Evolutionary conservation across 495 filamentous ascomycete genomes (phyloP).

Genomic region (Platismatia glauca): DNA sequence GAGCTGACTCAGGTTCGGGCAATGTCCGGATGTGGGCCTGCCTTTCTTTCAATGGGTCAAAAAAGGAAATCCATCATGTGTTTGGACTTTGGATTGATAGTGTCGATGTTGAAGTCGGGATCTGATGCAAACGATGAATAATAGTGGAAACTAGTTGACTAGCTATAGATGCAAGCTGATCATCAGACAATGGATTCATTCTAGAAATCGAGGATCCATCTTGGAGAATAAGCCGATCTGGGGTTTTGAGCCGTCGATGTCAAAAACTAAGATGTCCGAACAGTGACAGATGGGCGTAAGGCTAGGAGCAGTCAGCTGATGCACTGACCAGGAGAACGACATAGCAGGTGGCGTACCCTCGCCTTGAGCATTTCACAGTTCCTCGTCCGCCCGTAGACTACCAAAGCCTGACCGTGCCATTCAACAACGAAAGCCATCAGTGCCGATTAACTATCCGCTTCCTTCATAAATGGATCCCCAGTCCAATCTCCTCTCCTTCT

Average conservation of each 20-base stretch:
- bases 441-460: neutral
- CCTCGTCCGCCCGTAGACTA: neutral
- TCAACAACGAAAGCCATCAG: neutral
- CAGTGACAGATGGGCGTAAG: neutral
- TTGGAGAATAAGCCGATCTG: too few relatives aligned
- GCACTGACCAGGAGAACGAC: neutral
- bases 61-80: neutral
- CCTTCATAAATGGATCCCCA: conserved; percentile 15
- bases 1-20: conserved; percentile 22
- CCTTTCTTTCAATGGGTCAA: conserved; percentile 2
- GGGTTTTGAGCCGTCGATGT: too few relatives aligned
- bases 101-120: too few relatives aligned
- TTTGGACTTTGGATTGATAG: too few relatives aligned
- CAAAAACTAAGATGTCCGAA: neutral
- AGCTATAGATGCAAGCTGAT: too few relatives aligned
- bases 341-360: neutral
- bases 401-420: neutral
- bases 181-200: too few relatives aligned
- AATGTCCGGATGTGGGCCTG: conserved; percentile 21
- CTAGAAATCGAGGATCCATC: too few relatives aligned
- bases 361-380: neutral
- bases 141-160: too few relatives aligned
- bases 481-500: conserved; percentile 22
- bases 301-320: neutral
- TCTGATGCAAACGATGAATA: too few relatives aligned